Base-by-base conservation (phyloP, 2,329 filamentous ascomycete species). In the Fusarium sp. region DNA sequence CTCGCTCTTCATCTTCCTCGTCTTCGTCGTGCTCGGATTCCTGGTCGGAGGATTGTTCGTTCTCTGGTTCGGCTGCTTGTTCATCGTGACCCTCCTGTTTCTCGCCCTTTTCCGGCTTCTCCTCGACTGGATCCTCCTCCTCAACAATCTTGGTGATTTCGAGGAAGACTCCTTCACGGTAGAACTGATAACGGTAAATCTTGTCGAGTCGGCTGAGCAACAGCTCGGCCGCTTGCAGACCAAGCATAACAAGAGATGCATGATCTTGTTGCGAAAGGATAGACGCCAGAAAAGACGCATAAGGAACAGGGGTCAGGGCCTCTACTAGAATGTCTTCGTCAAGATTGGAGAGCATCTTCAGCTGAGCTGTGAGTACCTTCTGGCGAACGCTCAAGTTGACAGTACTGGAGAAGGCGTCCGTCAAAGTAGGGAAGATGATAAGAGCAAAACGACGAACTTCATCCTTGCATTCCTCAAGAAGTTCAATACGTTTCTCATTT, bases 291-390 rank as follows among this genome's bases (percentile, higher is more conserved):
- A 97, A 98, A 1, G 97, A 99, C 4, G 96, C 94, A 79, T 98
- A 99, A 0, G 96, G 93, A 2, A 99, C 94, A 18, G 93, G 88
- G 26, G 91, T 91, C 29, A 99, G 82, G 11, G 95, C 92, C 73
- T 98, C 95, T 65, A 93, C 87, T 6, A 99, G 86, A 50, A 99
- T 93, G 37, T 87, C 85, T 42, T 89, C 90, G 72, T 98, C 93
- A n/a, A 99, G 82, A 70, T 98, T 97, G 15, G 94, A 97, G 12
- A 99, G 86, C 93, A 99, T 98, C 82, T 98, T 98, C 43, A 98
- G 83, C 76, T 99, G 96, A n/a, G 95, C 96, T 21, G 90, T 93
- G 33, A 99, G 85, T 5, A 99, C 96, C 80, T 97, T 98, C 77
- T 98, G 93, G 23, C 97, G 92, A 39, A 99, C 96, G 58, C 89